Evolutionary conservation across 306 rosid species (phyloP).

Genomic region (Medicago ruthenica): DNA sequence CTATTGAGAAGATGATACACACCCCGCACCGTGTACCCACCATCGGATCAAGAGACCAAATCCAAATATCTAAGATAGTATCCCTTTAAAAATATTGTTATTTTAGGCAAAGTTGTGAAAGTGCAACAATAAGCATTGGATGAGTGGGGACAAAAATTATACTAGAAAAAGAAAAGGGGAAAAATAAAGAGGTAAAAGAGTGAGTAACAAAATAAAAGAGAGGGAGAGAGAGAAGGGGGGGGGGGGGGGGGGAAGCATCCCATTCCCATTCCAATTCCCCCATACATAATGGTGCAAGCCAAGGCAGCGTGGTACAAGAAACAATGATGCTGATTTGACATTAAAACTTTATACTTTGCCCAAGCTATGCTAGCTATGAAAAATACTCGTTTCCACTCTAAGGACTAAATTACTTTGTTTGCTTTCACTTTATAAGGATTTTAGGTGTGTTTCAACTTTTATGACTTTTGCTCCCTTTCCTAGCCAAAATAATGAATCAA

Average conservation of each 20-base stretch:
- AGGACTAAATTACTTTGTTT: conserved; percentile 15
- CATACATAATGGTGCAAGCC: conserved; percentile 42
- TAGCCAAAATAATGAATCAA: conserved; percentile 41
- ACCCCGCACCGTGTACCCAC: too few relatives aligned
- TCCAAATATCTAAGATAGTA: too few relatives aligned
- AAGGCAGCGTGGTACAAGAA: conserved; percentile 50
- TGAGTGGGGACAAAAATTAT: not conserved
- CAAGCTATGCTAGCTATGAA: conserved; percentile 32
- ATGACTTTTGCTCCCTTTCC: conserved; percentile 43
- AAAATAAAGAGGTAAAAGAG: not conserved
- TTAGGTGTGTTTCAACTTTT: conserved; percentile 52
- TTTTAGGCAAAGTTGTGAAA: too few relatives aligned
- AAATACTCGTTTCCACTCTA: conserved; percentile 27
- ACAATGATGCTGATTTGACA: conserved; percentile 55
- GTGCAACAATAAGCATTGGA: too few relatives aligned
- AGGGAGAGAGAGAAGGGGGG: not conserved
- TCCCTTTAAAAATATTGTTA: too few relatives aligned
- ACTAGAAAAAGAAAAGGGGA: not conserved
- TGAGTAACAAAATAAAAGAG: not conserved
- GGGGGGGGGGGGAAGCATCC: conserved; percentile 60
- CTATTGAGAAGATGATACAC: too few relatives aligned
- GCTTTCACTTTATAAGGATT: conserved; percentile 46
- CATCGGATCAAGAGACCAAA: too few relatives aligned
- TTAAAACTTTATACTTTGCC: conserved; percentile 42
- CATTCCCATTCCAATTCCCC: conserved; percentile 47